Conservation (phyloP, 306 rosid species). For the Vigna radiata region DNA sequence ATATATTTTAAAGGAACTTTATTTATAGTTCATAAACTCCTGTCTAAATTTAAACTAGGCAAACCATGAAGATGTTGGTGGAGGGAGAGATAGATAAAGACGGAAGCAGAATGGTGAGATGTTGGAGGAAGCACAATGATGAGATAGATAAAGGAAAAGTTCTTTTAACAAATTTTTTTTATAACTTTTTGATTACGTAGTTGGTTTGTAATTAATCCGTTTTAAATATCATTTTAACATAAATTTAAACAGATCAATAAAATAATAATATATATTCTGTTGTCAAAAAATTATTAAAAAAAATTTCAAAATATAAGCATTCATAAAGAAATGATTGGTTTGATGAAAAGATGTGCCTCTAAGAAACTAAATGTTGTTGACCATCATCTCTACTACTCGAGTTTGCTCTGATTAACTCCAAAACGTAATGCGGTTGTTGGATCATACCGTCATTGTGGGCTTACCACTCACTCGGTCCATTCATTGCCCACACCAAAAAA, state of each 20-base stretch:
- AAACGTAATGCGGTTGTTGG: neutral
- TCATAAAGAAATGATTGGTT: constrained; percentile 5
- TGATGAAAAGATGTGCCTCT: neutral
- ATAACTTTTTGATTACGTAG: no score
- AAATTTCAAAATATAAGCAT: no score
- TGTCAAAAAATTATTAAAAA: no score
- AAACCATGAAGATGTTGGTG: neutral
- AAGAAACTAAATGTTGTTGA: neutral
- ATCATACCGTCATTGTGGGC: neutral
- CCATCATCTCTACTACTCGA: neutral
- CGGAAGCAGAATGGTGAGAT: constrained; percentile 5
- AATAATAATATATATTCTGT: no score
- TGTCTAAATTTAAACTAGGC: no score
- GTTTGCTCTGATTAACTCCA: constrained; percentile 19
- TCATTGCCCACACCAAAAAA: neutral
- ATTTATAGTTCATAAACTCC: no score
- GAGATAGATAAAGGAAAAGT: no score
- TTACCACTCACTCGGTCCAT: constrained; percentile 15
- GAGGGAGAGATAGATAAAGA: constrained; percentile 23
- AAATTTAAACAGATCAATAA: no score
- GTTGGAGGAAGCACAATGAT: constrained; percentile 8
- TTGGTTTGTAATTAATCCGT: no score
- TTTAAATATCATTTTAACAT: no score
- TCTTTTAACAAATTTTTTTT: no score
- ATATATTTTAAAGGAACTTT: no score